Base-by-base conservation (phyloP, 2,329 filamentous ascomycete species). In the Aspergillus sp. region DNA sequence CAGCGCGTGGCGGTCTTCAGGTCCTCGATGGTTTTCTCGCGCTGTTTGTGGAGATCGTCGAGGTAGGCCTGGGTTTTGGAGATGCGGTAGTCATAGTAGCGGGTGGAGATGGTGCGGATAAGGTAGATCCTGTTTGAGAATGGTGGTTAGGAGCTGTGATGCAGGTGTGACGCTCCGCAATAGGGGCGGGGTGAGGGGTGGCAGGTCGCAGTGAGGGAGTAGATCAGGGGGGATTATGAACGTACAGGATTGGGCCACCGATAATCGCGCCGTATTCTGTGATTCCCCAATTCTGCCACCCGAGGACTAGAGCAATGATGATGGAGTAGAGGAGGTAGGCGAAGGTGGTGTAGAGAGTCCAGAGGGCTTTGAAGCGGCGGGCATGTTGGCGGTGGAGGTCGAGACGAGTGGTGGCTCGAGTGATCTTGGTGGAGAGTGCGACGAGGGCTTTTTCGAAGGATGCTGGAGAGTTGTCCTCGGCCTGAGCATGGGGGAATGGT, bases 1-100 rank as follows among this genome's bases (percentile, higher is more conserved):
- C 97, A 99, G 75, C 91, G 96, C 36, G 95, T 99, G 25, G 93
- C 93, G 60, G 90, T 88, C 78, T 99, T 99, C 64, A 99, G 86
- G 77, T 93, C 93, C 74, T 96, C 90, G 66, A 99, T 98, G 2
- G 93, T 96, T 68, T 87, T 87, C 61, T 90, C 87, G 57, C 94
- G 88, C 75, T 97, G 90, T 57, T 87, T 86, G 70, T 93, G 87
- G 38, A 93, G 84, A 19, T 85, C 85, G 68, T 94, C 89, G 30
- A 98, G 83, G 42, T 89, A 84, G 41, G 82, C 76, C 66, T 89
- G 86, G 10, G 90, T 83, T 15, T 82, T 86, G 21, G 89, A 85
- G 69, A 95, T 89, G 62, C 92, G 90, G 74, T 90, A 96, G 68
- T 89, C 90, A 79, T 91, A 99, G 77, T 90, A 90, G 8, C 84